These are phyloP conservation scores for Colletotrichum sublineola DNA, from an alignment of 2,329 filamentous ascomycete species.

Conservation along the genomic window DNA sequence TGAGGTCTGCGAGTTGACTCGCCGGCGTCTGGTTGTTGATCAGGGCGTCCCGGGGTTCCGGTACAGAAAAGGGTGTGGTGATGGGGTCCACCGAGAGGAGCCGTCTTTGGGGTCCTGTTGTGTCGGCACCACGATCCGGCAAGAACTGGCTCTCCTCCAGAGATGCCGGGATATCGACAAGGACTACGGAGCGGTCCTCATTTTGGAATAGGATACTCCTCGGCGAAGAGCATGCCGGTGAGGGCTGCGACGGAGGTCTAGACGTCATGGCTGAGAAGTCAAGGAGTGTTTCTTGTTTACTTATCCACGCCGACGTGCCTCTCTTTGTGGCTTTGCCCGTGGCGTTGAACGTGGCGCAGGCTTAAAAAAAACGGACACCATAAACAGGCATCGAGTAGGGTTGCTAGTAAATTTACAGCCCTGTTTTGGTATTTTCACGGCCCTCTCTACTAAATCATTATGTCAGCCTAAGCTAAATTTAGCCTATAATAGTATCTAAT, in stretches of 20 bases:
- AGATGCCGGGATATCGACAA: constrained; percentile 79
- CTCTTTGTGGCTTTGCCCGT: constrained; percentile 28
- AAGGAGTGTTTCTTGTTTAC: background rate
- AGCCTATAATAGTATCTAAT: too few species aligned
- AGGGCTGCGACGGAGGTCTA: background rate
- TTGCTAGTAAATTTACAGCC: too few species aligned
- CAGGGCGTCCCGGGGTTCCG: constrained; percentile 62
- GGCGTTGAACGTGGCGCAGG: background rate
- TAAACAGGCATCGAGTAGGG: too few species aligned
- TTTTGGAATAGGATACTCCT: constrained; percentile 39
- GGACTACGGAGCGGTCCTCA: constrained; percentile 56
- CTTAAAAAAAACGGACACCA: too few species aligned
- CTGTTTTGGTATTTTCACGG: too few species aligned
- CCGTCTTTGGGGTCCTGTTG: constrained; percentile 48
- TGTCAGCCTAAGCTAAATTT: too few species aligned
- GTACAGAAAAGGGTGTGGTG: constrained; percentile 62
- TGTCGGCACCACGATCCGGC: constrained; percentile 48
- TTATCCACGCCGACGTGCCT: constrained; percentile 14
- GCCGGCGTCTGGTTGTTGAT: constrained; percentile 55
- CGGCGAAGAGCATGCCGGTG: background rate
- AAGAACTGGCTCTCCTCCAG: constrained; percentile 75
- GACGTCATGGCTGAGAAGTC: constrained; percentile 14
- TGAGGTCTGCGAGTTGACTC: constrained; percentile 67
- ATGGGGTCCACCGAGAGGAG: constrained; percentile 61
- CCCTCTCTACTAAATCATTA: too few species aligned